Evolutionary conservation across 257 asterid species (phyloP).

Genomic region (Handroanthus guayacan): DNA sequence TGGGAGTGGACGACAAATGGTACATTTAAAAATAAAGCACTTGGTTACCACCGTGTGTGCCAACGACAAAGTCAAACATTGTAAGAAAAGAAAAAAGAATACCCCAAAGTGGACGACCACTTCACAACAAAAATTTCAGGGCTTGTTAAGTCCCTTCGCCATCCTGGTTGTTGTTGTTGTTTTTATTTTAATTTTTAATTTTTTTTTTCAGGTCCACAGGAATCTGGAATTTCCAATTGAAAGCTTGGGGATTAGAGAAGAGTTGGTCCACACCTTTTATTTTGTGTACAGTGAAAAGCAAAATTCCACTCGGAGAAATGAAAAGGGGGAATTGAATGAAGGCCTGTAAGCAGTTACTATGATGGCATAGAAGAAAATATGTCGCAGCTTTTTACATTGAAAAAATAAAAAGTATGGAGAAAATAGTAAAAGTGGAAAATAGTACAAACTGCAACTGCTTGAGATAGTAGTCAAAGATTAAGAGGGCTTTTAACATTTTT

Average conservation of each 20-base stretch:
- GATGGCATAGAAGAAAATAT: neutral
- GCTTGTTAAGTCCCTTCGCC: constrained; percentile 15
- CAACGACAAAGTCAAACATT: constrained; percentile 32
- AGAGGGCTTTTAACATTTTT: no score
- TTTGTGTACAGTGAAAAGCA: constrained; percentile 38
- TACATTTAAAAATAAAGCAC: constrained; percentile 11
- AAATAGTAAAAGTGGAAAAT: no score
- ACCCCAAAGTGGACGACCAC: constrained; percentile 41
- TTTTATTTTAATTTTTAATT: no score
- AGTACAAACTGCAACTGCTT: no score
- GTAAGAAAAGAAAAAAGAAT: neutral
- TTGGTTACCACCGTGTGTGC: constrained; percentile 27
- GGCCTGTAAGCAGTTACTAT: neutral
- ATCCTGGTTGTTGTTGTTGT: no score
- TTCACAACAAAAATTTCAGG: constrained; percentile 27
- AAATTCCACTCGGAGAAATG: constrained; percentile 34
- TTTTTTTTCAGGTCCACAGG: constrained; percentile 41
- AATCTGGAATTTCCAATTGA: constrained; percentile 17
- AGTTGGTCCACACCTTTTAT: constrained; percentile 53
- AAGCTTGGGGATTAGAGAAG: constrained; percentile 1
- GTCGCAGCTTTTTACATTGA: no score
- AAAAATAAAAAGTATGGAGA: no score
- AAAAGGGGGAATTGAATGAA: constrained; percentile 27
- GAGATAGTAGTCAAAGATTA: neutral
- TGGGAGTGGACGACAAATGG: constrained; percentile 23